phyloP scores from a whole-genome alignment of 2,329 filamentous ascomycete species.

The Calonectria crousiana region DNA sequence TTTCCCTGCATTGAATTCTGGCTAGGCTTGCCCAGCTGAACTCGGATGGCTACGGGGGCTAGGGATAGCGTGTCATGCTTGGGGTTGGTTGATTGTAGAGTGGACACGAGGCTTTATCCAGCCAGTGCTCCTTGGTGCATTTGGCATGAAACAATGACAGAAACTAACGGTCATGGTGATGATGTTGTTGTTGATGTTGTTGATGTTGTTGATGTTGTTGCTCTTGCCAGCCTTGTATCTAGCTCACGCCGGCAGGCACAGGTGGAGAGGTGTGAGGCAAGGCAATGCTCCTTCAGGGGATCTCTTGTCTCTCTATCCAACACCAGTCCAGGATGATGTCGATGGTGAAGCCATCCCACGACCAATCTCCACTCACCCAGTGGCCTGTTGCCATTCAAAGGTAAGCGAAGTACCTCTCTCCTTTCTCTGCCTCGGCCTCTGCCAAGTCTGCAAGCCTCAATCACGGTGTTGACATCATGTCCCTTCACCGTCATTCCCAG shows the following conservation, averaged over 20 bases:
- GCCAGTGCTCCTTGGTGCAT: constrained; percentile 14
- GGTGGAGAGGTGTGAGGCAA: constrained; percentile 9
- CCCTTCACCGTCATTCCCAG: not conserved
- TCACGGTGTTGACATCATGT: not conserved
- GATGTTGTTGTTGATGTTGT: constrained; percentile 20
- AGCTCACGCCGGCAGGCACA: constrained; percentile 3
- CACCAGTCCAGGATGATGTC: not conserved
- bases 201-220: not conserved
- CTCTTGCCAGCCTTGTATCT: constrained; percentile 15
- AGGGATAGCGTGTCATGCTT: constrained; percentile 6
- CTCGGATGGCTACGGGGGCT: constrained; percentile 18
- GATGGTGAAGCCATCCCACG: constrained; percentile 6
- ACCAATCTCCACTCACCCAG: not conserved
- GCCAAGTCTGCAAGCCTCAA: not conserved
- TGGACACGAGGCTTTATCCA: not conserved
- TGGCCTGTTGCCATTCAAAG: constrained; percentile 4
- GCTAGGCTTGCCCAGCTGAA: constrained; percentile 5
- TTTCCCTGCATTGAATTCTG: not conserved
- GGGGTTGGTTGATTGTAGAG: constrained; percentile 28
- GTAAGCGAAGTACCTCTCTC: not conserved
- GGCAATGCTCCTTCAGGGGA: not conserved
- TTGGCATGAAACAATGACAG: constrained; percentile 17
- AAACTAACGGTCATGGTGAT: constrained; percentile 29
- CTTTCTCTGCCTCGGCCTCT: not conserved
- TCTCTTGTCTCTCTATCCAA: not conserved